These are phyloP conservation scores for Stachybotrys chartarum DNA, from an alignment of 2,329 filamentous ascomycete genomes.

Conservation along the genomic window DNA sequence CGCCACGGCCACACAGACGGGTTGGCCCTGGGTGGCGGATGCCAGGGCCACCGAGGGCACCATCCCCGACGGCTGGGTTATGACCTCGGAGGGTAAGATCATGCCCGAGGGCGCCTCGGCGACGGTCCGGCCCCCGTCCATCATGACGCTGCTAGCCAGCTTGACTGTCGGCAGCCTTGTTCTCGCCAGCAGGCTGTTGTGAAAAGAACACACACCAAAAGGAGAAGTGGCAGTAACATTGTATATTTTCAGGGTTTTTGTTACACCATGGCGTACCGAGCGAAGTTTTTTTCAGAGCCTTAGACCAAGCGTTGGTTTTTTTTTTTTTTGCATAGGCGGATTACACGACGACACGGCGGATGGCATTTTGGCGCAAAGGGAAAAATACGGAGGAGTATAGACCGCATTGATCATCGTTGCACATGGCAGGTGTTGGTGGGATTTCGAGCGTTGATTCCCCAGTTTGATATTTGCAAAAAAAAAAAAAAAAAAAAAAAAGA, in stretches of 20 bases:
- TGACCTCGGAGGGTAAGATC: conserved; percentile 72
- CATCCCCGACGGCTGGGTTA: conserved; percentile 75
- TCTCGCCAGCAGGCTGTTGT: conserved; percentile 9
- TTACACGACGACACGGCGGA: too few relatives aligned
- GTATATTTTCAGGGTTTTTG: not conserved
- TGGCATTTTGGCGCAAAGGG: too few relatives aligned
- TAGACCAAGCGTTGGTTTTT: too few relatives aligned
- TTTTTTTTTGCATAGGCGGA: too few relatives aligned
- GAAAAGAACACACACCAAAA: not conserved
- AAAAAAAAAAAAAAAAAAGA: too few relatives aligned
- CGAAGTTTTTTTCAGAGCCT: too few relatives aligned
- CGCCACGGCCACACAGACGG: conserved; percentile 48
- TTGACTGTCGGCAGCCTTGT: conserved; percentile 16
- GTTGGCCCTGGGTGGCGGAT: conserved; percentile 61
- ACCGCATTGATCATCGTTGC: too few relatives aligned
- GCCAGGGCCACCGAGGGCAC: conserved; percentile 44
- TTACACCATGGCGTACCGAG: not conserved
- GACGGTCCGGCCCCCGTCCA: conserved; percentile 8
- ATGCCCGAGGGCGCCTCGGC: conserved; percentile 54
- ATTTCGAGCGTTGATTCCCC: too few relatives aligned
- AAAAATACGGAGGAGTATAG: too few relatives aligned
- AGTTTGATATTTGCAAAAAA: too few relatives aligned
- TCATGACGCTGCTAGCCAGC: conserved; percentile 15
- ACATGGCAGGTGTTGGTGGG: too few relatives aligned
- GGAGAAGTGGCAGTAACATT: not conserved